phyloP scores from a whole-genome alignment of 2,329 filamentous ascomycete species.

The Rhexocercosporidium sp. region DNA sequence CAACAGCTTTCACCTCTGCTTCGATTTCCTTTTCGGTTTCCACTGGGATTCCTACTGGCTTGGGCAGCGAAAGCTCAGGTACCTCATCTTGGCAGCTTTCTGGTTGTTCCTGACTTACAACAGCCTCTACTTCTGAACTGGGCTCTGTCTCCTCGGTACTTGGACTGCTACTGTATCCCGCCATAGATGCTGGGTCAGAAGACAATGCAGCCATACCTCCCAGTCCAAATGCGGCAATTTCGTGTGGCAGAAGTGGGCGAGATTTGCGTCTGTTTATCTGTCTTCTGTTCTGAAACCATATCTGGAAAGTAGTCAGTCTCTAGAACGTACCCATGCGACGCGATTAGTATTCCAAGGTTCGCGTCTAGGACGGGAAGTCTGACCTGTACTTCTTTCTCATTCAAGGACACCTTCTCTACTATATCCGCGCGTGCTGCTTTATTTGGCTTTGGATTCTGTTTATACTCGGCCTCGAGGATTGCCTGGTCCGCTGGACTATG shows the following conservation, averaged over 20 bases:
- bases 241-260: slow-evolving; percentile 78
- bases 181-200: slow-evolving; percentile 37
- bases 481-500: slow-evolving; percentile 84
- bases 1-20: not conserved
- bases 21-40: slow-evolving; percentile 14
- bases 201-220: slow-evolving; percentile 45
- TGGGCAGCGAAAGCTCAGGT: slow-evolving; percentile 8
- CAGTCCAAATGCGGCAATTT: slow-evolving; percentile 67
- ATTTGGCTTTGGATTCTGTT: slow-evolving; percentile 86
- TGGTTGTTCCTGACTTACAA: slow-evolving; percentile 22
- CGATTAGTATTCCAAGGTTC: slow-evolving; percentile 15
- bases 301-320: slow-evolving; percentile 57
- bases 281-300: slow-evolving; percentile 96
- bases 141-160: slow-evolving; percentile 24
- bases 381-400: slow-evolving; percentile 97
- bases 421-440: slow-evolving; percentile 86
- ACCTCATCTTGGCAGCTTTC: slow-evolving; percentile 18
- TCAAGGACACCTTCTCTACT: slow-evolving; percentile 78
- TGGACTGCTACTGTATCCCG: slow-evolving; percentile 33
- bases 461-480: slow-evolving; percentile 85
- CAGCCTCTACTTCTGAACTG: slow-evolving; percentile 24
- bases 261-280: slow-evolving; percentile 93
- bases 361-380: slow-evolving; percentile 41
- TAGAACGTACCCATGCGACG: slow-evolving; percentile 23
- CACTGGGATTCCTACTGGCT: slow-evolving; percentile 4